These are phyloP conservation scores for Cytospora schulzeri DNA, from an alignment of 2,329 filamentous ascomycete genomes.

Conservation along the genomic window DNA sequence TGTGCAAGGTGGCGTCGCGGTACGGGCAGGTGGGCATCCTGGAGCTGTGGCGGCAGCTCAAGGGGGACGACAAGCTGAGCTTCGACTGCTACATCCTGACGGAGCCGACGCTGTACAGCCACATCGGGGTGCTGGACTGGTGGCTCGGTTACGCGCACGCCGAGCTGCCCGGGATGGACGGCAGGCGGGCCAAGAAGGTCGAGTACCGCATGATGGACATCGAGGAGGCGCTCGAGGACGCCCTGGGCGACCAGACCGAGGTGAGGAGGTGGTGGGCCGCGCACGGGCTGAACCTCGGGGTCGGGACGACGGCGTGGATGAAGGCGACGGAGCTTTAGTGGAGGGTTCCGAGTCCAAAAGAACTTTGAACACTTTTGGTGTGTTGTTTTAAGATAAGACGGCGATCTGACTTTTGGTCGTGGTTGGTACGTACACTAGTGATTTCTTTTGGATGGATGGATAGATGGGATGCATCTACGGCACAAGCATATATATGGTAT, in stretches of 20 bases:
- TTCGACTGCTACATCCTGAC: constrained; percentile 58
- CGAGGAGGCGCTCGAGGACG: constrained; percentile 90
- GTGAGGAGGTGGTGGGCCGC: constrained; percentile 86
- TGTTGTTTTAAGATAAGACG: background rate
- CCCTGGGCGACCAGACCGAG: constrained; percentile 68
- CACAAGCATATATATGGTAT: background rate
- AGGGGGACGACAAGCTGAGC: constrained; percentile 57
- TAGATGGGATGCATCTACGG: background rate
- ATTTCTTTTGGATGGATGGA: background rate
- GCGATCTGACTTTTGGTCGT: background rate
- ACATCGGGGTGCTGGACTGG: constrained; percentile 86
- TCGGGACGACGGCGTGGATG: constrained; percentile 89
- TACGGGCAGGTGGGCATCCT: constrained; percentile 84
- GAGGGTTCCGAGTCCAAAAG: background rate
- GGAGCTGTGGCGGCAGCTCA: constrained; percentile 76
- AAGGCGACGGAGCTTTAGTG: constrained; percentile 69
- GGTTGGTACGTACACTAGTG: background rate
- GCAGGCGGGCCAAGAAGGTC: constrained; percentile 66
- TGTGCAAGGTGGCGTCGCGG: constrained; percentile 81
- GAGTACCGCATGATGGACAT: constrained; percentile 96
- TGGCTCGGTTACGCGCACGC: constrained; percentile 73
- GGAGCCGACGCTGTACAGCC: constrained; percentile 83
- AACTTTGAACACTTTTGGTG: background rate
- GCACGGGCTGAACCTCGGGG: constrained; percentile 78
- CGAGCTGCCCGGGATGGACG: constrained; percentile 56